Evolutionary conservation across 2,329 filamentous ascomycete species (phyloP), one percentile per base, ranked within the genome.

Genomic region (Fusarium chuoi): DNA sequence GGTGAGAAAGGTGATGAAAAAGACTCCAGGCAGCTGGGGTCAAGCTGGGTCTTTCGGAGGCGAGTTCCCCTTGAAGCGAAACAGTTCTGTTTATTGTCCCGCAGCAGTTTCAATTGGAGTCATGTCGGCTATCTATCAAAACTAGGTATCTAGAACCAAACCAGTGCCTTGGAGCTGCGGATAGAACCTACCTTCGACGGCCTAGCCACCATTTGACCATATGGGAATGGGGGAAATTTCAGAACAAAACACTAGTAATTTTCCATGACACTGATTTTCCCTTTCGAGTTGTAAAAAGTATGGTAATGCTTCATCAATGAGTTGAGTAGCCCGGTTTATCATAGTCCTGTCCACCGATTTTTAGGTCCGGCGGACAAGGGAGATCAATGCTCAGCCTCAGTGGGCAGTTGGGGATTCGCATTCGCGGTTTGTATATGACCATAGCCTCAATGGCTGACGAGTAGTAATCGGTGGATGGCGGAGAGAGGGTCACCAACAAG

Each of bases 381-480:
- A 28, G 22, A 44, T 44, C 22, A 62, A 68, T 36, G 33, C 55
- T 64, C 44, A 56, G 58, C 64, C 55, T 65, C 65, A 39, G 48
- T 60, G 48, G 55, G 56, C 61, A 49, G 52, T 42, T 58, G 35
- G 35, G 33, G 51, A 51, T 56, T 67, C 65, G 65, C 52, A 63
- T 68, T 59, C 59, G 38, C 46, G 49, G 51, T 49, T 22, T 48
- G 41, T 20, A 48, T 24, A 22, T 46, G 17, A 38, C 24, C 49
- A 56, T 49, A 65, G 74, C 74, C 64, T 52, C 74, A 67, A 67
- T 63, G 24, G 69, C 62, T 76, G 74, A 75, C 71, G 72, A 74
- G 58, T 65, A 42, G 51, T 30, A 45, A 51, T 58, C 28, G 45
- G 57, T 42, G 54, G 54, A 56, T 67, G 44, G 39, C 35, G 48